These are phyloP conservation scores for Draba incana DNA, from an alignment of 345 rosid genomes.

Conservation along the genomic window DNA sequence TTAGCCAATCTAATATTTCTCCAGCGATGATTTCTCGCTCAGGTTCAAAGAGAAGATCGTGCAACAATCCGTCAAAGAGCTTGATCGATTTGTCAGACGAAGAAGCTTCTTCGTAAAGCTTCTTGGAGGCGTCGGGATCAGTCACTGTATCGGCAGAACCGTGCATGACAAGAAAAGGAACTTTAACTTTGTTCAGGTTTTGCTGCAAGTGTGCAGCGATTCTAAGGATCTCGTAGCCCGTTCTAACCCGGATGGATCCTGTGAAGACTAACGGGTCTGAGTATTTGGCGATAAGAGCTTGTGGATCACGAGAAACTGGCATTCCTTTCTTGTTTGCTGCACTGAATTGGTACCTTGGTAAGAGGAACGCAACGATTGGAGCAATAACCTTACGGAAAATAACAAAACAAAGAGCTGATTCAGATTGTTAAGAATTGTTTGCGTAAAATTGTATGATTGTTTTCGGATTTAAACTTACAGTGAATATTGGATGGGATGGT, in stretches of 20 bases:
- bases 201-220: slow-evolving; percentile 68
- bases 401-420: not conserved
- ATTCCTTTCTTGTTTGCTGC: slow-evolving; percentile 85
- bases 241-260: slow-evolving; percentile 76
- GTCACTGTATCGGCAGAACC: slow-evolving; percentile 83
- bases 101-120: slow-evolving; percentile 69
- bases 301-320: slow-evolving; percentile 90
- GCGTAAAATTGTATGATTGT: not conserved
- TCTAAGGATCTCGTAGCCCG: slow-evolving; percentile 91
- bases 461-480: slow-evolving; percentile 44
- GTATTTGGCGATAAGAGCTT: slow-evolving; percentile 77
- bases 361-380: slow-evolving; percentile 67
- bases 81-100: slow-evolving; percentile 72
- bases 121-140: slow-evolving; percentile 73
- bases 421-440: slow-evolving; percentile 5
- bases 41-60: slow-evolving; percentile 87
- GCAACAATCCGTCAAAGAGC: slow-evolving; percentile 74
- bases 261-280: slow-evolving; percentile 93
- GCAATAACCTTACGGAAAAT: slow-evolving; percentile 61
- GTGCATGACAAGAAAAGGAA: slow-evolving; percentile 86
- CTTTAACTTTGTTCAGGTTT: slow-evolving; percentile 58
- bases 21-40: slow-evolving; percentile 67
- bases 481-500: slow-evolving; percentile 85
- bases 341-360: slow-evolving; percentile 71
- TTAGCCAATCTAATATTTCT: slow-evolving; percentile 78